Conservation (phyloP, 1,139 yeast genomes). For the Blastobotrys persicus region DNA sequence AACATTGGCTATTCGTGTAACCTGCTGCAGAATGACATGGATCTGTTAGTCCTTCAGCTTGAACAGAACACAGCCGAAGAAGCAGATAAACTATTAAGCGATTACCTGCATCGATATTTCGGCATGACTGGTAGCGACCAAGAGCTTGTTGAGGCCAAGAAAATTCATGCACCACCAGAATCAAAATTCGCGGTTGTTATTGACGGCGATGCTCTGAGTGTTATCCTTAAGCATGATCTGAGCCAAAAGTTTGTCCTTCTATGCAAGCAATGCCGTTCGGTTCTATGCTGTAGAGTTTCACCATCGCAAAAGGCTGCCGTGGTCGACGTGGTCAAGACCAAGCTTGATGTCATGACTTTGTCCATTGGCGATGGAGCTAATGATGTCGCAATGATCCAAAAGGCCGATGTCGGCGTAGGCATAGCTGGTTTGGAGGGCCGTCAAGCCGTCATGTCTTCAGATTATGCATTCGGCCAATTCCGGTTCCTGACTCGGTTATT, state of each 20-base stretch:
- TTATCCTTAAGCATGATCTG: slow-evolving; percentile 62
- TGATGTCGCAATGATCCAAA: slow-evolving; percentile 98
- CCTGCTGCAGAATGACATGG: slow-evolving; percentile 81
- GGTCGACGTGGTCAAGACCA: slow-evolving; percentile 80
- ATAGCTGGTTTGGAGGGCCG: slow-evolving; percentile 98
- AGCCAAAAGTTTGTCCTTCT: slow-evolving; percentile 72
- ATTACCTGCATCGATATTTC: slow-evolving; percentile 40
- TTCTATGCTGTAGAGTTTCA: slow-evolving; percentile 91
- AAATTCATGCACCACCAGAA: slow-evolving; percentile 72
- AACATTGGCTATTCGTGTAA: slow-evolving; percentile 97
- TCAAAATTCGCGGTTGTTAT: slow-evolving; percentile 75
- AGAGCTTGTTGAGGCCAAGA: slow-evolving; percentile 57
- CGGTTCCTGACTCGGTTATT: slow-evolving; percentile 74
- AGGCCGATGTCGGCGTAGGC: slow-evolving; percentile 97
- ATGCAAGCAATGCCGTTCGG: slow-evolving; percentile 93
- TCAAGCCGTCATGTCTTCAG: slow-evolving; percentile 97
- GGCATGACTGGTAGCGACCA: slow-evolving; percentile 57
- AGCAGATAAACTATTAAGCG: background rate
- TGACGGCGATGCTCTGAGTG: slow-evolving; percentile 87
- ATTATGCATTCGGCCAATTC: slow-evolving; percentile 95
- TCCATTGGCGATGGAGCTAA: slow-evolving; percentile 98
- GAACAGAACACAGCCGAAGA: slow-evolving; percentile 29
- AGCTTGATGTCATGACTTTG: slow-evolving; percentile 80
- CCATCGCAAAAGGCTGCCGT: slow-evolving; percentile 97
- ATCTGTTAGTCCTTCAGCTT: slow-evolving; percentile 66